Percentiles rank a stretch among this genome's conserved stretches.
Conservation (phyloP, 768 basidiomycete genomes). For the Mycena rosella region DNA sequence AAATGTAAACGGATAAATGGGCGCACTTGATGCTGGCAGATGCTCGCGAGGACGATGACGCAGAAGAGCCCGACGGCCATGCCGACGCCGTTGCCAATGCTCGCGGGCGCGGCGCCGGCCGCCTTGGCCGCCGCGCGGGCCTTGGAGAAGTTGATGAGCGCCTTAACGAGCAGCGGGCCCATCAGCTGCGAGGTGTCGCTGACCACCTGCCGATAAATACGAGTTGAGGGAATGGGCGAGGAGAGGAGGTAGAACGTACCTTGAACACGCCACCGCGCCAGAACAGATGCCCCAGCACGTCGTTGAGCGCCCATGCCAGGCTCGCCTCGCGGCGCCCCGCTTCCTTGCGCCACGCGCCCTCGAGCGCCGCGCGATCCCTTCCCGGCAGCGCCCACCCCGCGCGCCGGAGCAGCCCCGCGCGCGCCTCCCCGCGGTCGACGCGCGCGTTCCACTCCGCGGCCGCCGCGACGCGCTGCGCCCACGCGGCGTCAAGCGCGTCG, state of each 20-base stretch:
- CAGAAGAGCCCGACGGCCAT: conserved; percentile 69
- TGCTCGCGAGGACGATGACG: conserved; percentile 62
- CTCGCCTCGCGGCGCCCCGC: conserved; percentile 63
- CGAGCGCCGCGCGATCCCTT: conserved; percentile 45
- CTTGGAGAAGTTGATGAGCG: conserved; percentile 73
- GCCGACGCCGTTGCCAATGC: conserved; percentile 67
- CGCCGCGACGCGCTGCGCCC: conserved; percentile 59
- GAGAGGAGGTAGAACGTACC: conserved; percentile 41
- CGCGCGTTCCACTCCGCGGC: conserved; percentile 69
- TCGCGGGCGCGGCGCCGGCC: conserved; percentile 49
- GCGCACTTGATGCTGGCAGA: conserved; percentile 73
- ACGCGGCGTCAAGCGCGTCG: conserved; percentile 66
- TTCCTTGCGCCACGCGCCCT: conserved; percentile 57
- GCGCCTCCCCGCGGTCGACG: conserved; percentile 51
- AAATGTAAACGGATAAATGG: not conserved
- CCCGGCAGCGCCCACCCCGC: conserved; percentile 53
- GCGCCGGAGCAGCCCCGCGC: conserved; percentile 55
- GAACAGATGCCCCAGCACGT: conserved; percentile 67
- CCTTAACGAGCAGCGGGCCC: conserved; percentile 71
- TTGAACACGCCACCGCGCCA: conserved; percentile 76
- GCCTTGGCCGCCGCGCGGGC: conserved; percentile 55
- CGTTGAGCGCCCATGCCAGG: conserved; percentile 71
- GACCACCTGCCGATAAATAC: conserved; percentile 62
- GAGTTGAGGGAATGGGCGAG: not conserved
- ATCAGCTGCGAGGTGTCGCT: conserved; percentile 73